phyloP scores from a whole-genome alignment of 768 basidiomycete species.

The Amanita subjunquillea region DNA sequence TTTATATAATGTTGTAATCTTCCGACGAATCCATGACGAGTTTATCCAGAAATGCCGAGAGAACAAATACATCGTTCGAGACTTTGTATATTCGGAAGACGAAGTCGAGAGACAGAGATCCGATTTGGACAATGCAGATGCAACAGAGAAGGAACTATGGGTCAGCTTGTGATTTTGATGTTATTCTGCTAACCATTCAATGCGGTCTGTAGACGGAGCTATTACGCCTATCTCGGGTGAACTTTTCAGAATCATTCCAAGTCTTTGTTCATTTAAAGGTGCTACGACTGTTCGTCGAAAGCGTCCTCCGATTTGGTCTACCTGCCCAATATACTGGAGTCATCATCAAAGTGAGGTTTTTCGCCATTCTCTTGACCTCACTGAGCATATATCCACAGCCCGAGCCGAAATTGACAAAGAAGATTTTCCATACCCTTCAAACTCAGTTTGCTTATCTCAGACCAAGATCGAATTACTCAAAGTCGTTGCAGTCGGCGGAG shows the following conservation, averaged over 20 bases:
- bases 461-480: conserved; percentile 49
- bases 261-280: conserved; percentile 90
- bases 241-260: conserved; percentile 96
- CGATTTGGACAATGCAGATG: conserved; percentile 70
- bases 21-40: conserved; percentile 85
- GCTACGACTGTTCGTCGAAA: conserved; percentile 86
- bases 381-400: conserved; percentile 40
- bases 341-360: conserved; percentile 55
- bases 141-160: conserved; percentile 95
- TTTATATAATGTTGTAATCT: conserved; percentile 78
- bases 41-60: conserved; percentile 92
- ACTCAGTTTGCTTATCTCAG: conserved; percentile 74
- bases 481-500: conserved; percentile 26
- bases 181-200: not conserved
- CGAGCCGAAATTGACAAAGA: conserved; percentile 76
- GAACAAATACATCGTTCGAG: conserved; percentile 91
- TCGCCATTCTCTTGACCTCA: not conserved
- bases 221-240: conserved; percentile 80
- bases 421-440: conserved; percentile 63
- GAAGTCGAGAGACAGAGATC: conserved; percentile 70
- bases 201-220: conserved; percentile 68
- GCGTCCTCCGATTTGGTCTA: conserved; percentile 89
- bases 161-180: conserved; percentile 32
- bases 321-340: conserved; percentile 86
- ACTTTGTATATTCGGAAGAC: conserved; percentile 83